A percentile compares a stretch with the other conserved stretches of the same genome.
phyloP scores from a whole-genome alignment of 2,329 filamentous ascomycete species.

The Blumeria graminis region DNA sequence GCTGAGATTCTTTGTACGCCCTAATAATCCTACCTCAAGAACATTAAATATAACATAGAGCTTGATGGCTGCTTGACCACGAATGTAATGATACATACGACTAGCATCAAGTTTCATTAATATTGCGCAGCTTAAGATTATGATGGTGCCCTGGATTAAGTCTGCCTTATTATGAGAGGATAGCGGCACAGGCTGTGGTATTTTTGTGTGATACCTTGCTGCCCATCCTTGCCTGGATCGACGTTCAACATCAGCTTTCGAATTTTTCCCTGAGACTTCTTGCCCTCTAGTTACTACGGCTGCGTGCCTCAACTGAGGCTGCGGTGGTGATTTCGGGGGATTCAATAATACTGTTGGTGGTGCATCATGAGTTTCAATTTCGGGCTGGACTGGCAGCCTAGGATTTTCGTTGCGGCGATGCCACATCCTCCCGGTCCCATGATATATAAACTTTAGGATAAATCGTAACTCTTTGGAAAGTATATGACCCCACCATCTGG shows the following conservation, averaged over 20 bases:
- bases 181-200: constrained; percentile 64
- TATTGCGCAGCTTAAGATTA: constrained; percentile 62
- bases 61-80: constrained; percentile 90
- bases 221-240: constrained; percentile 13
- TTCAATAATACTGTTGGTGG: constrained; percentile 2
- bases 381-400: constrained; percentile 16
- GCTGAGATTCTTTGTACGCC: neutral
- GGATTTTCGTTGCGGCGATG: constrained; percentile 20
- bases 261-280: constrained; percentile 5
- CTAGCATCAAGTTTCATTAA: constrained; percentile 86
- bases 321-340: neutral
- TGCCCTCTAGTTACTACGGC: constrained; percentile 4
- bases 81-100: constrained; percentile 93
- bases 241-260: constrained; percentile 9
- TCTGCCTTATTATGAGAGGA: constrained; percentile 86
- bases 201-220: constrained; percentile 42
- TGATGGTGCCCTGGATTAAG: constrained; percentile 69
- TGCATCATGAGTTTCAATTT: neutral
- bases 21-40: constrained; percentile 35
- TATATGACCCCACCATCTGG: constrained; percentile 55
- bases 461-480: constrained; percentile 47
- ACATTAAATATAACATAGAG: constrained; percentile 98
- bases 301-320: constrained; percentile 4
- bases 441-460: constrained; percentile 53
- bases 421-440: constrained; percentile 62